Conservation (phyloP, 495 filamentous ascomycete genomes). For the Bacidia gigantensis region DNA sequence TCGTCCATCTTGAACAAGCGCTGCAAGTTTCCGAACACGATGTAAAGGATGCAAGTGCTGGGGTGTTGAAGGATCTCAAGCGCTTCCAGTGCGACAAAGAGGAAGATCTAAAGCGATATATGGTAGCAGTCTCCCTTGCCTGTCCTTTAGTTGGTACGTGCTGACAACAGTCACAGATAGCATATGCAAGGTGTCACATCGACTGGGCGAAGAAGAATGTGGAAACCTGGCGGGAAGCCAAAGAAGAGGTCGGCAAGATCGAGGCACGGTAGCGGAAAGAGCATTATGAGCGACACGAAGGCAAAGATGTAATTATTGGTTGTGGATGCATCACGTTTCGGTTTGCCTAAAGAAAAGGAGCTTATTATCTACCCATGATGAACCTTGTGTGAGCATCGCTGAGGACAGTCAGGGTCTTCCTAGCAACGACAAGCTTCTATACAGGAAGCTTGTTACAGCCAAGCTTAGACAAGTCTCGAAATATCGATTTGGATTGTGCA, state of each 20-base stretch:
- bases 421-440: background rate
- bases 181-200: constrained; percentile 86
- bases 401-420: background rate
- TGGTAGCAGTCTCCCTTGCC: constrained; percentile 47
- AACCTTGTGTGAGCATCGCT: too few relatives aligned
- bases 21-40: constrained; percentile 75
- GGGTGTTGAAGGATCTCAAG: constrained; percentile 76
- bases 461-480: too few relatives aligned
- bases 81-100: constrained; percentile 91
- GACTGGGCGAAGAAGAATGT: constrained; percentile 98
- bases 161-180: constrained; percentile 41
- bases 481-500: too few relatives aligned
- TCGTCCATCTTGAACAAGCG: constrained; percentile 70
- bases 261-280: constrained; percentile 32
- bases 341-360: too few relatives aligned
- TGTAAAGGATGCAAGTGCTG: constrained; percentile 76
- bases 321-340: too few relatives aligned
- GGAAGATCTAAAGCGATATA: constrained; percentile 81
- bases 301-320: constrained; percentile 1
- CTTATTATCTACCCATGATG: too few relatives aligned
- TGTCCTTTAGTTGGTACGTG: background rate
- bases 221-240: constrained; percentile 92
- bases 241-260: constrained; percentile 85
- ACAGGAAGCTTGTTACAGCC: background rate
- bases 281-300: background rate